phyloP scores from a whole-genome alignment of 306 rosid genomes.

The Luffa acutangula region DNA sequence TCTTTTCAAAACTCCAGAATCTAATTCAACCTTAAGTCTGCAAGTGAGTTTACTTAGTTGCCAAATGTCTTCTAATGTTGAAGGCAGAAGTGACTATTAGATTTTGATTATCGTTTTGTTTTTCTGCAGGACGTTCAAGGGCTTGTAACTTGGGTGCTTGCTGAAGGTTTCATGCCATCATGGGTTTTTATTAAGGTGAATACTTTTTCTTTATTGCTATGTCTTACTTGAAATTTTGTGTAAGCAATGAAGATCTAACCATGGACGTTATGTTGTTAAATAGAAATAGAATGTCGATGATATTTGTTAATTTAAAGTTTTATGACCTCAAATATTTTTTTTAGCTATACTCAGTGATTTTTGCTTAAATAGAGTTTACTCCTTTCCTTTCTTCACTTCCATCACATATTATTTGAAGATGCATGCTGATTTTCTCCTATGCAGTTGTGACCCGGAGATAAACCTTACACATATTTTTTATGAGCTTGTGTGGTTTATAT shows the following conservation, averaged over 20 bases:
- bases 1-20: conserved; percentile 54
- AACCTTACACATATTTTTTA: not conserved
- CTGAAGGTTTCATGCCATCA: conserved; percentile 88
- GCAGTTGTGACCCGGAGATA: not conserved
- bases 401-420: not conserved
- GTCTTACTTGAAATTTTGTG: not conserved
- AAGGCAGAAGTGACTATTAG: not conserved
- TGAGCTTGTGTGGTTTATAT: not conserved
- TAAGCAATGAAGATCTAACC: not conserved
- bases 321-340: not conserved
- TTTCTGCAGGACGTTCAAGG: conserved; percentile 79
- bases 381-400: not conserved
- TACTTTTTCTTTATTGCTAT: not conserved
- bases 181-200: conserved; percentile 89
- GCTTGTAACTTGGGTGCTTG: conserved; percentile 91
- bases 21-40: conserved; percentile 61
- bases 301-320: not conserved
- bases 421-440: not conserved
- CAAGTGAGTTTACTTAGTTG: conserved; percentile 32
- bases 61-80: not conserved
- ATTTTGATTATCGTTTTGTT: conserved; percentile 9
- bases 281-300: not conserved
- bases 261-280: not conserved
- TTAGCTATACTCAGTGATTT: not conserved
- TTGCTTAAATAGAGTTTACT: not conserved